A percentile compares a stretch with the other conserved stretches of the same genome.
These are phyloP conservation scores for Neurospora sp. DNA, from an alignment of 495 filamentous ascomycete species.

Conservation along the genomic window DNA sequence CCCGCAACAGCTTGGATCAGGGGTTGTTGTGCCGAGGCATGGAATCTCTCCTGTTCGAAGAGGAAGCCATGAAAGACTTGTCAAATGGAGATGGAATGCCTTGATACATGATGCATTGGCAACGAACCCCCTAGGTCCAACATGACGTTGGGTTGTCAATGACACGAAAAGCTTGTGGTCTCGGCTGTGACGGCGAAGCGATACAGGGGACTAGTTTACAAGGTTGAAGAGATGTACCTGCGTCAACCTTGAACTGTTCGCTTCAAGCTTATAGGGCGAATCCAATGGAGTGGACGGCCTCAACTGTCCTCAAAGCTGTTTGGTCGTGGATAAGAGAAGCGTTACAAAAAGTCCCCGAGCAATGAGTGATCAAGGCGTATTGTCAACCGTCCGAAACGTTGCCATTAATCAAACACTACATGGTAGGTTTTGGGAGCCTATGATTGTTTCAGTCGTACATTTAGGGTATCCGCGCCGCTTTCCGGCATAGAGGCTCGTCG, in stretches of 20 bases:
- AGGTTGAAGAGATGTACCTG: neutral
- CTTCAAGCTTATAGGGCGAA: neutral
- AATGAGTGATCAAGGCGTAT: neutral
- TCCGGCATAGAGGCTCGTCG: neutral
- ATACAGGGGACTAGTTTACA: neutral
- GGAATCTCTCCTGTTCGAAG: neutral
- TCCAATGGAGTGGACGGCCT: neutral
- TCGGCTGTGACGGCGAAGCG: neutral
- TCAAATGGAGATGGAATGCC: neutral
- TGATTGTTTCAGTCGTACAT: neutral
- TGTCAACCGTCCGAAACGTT: neutral
- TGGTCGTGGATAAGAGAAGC: neutral
- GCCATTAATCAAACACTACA: neutral
- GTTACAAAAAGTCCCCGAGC: neutral
- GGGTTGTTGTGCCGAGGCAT: slow-evolving; percentile 8
- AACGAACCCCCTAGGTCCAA: neutral
- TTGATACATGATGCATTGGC: neutral
- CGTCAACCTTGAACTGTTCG: neutral
- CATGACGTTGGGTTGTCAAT: neutral
- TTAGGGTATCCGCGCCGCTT: neutral
- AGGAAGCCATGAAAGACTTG: neutral
- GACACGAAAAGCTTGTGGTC: neutral
- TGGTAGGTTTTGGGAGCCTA: neutral
- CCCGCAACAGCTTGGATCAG: slow-evolving; percentile 3
- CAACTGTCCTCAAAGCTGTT: neutral